Evolutionary conservation across 2,329 filamentous ascomycete genomes (phyloP), one percentile per base, ranked within the genome.

Genomic region (Beauveria sp.): DNA sequence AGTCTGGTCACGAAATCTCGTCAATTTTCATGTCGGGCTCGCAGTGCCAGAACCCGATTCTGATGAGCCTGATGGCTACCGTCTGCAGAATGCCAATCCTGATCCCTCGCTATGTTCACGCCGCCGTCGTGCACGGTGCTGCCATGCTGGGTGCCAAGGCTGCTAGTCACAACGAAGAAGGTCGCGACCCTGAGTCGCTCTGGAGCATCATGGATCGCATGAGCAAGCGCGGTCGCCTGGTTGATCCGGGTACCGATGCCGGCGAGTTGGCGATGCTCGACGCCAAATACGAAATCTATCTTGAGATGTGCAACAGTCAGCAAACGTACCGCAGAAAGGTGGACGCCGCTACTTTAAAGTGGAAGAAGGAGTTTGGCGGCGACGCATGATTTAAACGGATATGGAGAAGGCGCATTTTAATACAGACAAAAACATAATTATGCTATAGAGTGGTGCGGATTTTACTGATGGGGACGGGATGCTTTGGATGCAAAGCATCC

Each of bases 1-100:
- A 83, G 52, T 81, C 91, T 1, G 95, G 95, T 10, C 95, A 99
- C 77, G 80, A 84, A 67, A 93, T 99, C 74, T 87, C 83, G 55
- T 93, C 89, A 65, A 96, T 99, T 76, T 99, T 98, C 84, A 98
- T 99, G 95, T 96, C 91, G 5, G 95, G 95, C 64, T 96, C 91
- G 12, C 95, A 98, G 75, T 99, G 95, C 80, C 93, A 97, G 76
- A 99, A 99, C 75, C 86, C 88, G 40, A 86, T 98, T 64, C 81
- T 99, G 61, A 96, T 99, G 88, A 83, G 87, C 62, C 85, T 99
- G 18, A 89, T 99, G 68, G 92, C 95, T 16, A 95, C 93, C 0
- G 89, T 89, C 0, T 98, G 93, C 76, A 82, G 87, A 67, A 93
- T 96, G 88, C 93, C 93, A 1, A 93, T 99, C 22, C 79, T 97